A percentile compares a stretch with the other conserved stretches of the same genome.
These are phyloP conservation scores for Ophiostoma tasmaniense DNA, from an alignment of 2,329 filamentous ascomycete species.

Conservation along the genomic window DNA sequence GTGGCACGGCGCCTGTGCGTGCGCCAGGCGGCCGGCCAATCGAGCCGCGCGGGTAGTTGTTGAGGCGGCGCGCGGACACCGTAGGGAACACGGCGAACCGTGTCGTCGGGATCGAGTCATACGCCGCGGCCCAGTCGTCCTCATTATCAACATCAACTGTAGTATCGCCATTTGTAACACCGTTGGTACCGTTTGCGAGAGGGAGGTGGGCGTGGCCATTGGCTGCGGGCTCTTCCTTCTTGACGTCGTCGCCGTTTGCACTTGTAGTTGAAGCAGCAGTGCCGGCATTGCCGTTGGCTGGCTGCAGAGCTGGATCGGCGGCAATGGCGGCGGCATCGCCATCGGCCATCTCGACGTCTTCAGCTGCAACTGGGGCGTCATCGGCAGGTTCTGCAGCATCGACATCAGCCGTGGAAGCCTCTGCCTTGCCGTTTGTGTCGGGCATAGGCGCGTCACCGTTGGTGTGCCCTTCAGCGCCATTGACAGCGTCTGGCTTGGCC, in stretches of 20 bases:
- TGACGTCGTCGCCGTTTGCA: neutral
- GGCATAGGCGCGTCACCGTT: neutral
- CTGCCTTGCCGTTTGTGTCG: neutral
- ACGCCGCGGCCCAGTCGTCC: slow-evolving; percentile 39
- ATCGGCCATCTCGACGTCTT: slow-evolving; percentile 2
- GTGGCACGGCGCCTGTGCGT: slow-evolving; percentile 26
- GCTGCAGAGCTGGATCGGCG: neutral
- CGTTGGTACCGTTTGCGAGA: neutral
- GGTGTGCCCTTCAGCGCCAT: slow-evolving; percentile 19
- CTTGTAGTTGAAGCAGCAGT: neutral
- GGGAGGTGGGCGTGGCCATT: neutral
- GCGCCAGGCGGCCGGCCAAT: slow-evolving; percentile 32
- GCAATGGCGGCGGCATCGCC: neutral
- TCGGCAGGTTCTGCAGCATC: neutral
- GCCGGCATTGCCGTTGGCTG: neutral
- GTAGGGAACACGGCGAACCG: slow-evolving; percentile 75
- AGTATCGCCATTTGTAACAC: neutral
- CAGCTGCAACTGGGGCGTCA: neutral
- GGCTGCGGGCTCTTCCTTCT: neutral
- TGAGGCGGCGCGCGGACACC: slow-evolving; percentile 41
- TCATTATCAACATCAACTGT: slow-evolving; percentile 14
- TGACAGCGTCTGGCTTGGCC: slow-evolving; percentile 20
- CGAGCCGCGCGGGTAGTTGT: slow-evolving; percentile 39
- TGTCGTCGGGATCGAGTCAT: slow-evolving; percentile 54
- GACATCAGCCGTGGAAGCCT: neutral